Percentiles rank a stretch among this genome's conserved stretches.
These are phyloP conservation scores for Pezicula carpinea DNA, from an alignment of 2,329 filamentous ascomycete species.

Conservation along the genomic window DNA sequence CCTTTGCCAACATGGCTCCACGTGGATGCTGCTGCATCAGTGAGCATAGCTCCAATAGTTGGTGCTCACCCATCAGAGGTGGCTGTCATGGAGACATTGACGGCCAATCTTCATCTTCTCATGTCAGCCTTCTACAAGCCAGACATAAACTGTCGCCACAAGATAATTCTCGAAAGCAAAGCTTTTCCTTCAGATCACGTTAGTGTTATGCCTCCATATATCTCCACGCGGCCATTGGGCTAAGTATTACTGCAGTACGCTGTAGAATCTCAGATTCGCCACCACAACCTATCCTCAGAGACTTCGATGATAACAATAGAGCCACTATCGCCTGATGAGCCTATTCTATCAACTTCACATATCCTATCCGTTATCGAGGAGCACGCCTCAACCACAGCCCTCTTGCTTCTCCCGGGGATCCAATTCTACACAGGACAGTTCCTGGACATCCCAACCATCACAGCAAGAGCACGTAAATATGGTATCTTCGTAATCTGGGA, in stretches of 20 bases:
- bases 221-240: not conserved
- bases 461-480: constrained; percentile 60
- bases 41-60: constrained; percentile 65
- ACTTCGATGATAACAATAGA: constrained; percentile 67
- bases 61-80: constrained; percentile 66
- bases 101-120: constrained; percentile 70
- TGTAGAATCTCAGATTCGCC: constrained; percentile 68
- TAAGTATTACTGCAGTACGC: constrained; percentile 53
- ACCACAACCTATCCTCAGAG: constrained; percentile 58
- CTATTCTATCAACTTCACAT: constrained; percentile 57
- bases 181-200: constrained; percentile 81
- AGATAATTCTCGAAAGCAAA: constrained; percentile 75
- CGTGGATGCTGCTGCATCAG: constrained; percentile 62
- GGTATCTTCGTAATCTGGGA: constrained; percentile 74
- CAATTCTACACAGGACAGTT: constrained; percentile 80
- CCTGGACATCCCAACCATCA: constrained; percentile 71
- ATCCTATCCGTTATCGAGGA: constrained; percentile 63
- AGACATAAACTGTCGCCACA: constrained; percentile 51
- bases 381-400: constrained; percentile 59
- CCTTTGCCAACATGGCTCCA: constrained; percentile 61
- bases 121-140: constrained; percentile 77
- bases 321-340: constrained; percentile 44
- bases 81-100: constrained; percentile 75
- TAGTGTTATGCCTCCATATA: constrained; percentile 27
- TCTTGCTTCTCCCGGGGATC: constrained; percentile 72